Evolutionary conservation across 2,329 filamentous ascomycete genomes (phyloP).

Genomic region (Ascochyta viciae-villosae): DNA sequence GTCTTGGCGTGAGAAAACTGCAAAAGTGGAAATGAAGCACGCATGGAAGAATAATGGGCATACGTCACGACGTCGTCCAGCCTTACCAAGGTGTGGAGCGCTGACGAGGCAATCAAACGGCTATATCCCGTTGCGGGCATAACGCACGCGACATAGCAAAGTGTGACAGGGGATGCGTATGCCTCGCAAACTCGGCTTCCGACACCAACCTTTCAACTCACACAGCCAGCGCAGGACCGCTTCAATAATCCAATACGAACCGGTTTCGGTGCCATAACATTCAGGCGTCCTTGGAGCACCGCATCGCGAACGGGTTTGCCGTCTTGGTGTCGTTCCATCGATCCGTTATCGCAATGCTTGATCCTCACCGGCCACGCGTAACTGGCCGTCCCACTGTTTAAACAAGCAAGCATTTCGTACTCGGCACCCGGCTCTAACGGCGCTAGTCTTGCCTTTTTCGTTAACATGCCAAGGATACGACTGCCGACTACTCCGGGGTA

Average conservation of each 20-base stretch:
- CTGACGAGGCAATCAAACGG: constrained; percentile 16
- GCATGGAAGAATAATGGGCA: neutral
- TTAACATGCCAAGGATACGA: neutral
- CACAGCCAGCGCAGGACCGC: neutral
- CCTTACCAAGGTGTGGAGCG: constrained; percentile 2
- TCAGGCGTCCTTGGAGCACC: constrained; percentile 1
- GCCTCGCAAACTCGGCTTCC: constrained; percentile 5
- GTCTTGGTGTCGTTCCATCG: constrained; percentile 14
- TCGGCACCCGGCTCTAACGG: constrained; percentile 16
- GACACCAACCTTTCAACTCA: neutral
- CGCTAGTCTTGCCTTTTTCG: constrained; percentile 7
- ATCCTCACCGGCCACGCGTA: constrained; percentile 23
- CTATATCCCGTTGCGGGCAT: constrained; percentile 3
- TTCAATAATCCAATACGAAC: neutral
- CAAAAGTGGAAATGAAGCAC: constrained; percentile 3
- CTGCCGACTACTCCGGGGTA: constrained; percentile 18
- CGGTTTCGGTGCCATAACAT: neutral
- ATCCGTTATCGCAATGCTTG: constrained; percentile 23
- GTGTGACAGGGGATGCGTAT: constrained; percentile 11
- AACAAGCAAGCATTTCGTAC: constrained; percentile 19
- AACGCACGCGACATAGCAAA: constrained; percentile 10
- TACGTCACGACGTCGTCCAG: constrained; percentile 11
- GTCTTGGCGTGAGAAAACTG: neutral
- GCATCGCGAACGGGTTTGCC: constrained; percentile 1
- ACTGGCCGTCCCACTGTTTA: constrained; percentile 20